Evolutionary conservation across 2,329 filamentous ascomycete genomes (phyloP).

Genomic region (Colletotrichum shisoi): DNA sequence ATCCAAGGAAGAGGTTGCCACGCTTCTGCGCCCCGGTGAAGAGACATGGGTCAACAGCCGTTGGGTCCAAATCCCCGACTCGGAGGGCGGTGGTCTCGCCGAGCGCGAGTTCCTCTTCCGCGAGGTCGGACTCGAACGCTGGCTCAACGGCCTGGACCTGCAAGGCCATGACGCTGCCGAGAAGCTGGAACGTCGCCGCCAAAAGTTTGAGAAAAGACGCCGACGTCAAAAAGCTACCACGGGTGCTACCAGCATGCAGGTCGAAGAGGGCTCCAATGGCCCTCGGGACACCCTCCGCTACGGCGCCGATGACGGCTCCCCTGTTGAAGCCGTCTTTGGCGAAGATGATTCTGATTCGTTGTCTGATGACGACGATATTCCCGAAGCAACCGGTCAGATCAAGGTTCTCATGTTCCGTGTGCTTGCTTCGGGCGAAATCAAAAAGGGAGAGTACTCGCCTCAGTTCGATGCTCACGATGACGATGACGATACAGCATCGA

Average conservation of each 20-base stretch:
- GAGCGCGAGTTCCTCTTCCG: slow-evolving; percentile 97
- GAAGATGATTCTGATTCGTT: slow-evolving; percentile 79
- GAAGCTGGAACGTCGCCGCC: slow-evolving; percentile 85
- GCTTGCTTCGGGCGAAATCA: slow-evolving; percentile 93
- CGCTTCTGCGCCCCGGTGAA: slow-evolving; percentile 86
- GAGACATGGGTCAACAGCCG: slow-evolving; percentile 99
- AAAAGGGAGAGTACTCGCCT: slow-evolving; percentile 96
- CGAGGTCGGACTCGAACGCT: slow-evolving; percentile 93
- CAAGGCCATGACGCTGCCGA: slow-evolving; percentile 90
- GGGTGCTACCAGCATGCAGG: slow-evolving; percentile 51
- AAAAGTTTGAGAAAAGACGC: slow-evolving; percentile 76
- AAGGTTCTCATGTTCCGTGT: slow-evolving; percentile 97
- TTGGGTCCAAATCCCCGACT: slow-evolving; percentile 93
- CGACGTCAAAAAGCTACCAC: slow-evolving; percentile 65
- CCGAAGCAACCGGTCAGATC: slow-evolving; percentile 95
- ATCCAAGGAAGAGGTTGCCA: slow-evolving; percentile 95
- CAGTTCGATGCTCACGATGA: slow-evolving; percentile 98
- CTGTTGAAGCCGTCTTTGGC: slow-evolving; percentile 72
- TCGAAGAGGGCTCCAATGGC: slow-evolving; percentile 55
- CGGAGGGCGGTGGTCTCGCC: slow-evolving; percentile 90
- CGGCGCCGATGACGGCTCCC: slow-evolving; percentile 76
- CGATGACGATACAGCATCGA: slow-evolving; percentile 72
- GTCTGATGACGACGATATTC: slow-evolving; percentile 82
- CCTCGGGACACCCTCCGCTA: slow-evolving; percentile 75
- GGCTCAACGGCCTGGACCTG: slow-evolving; percentile 96